These are phyloP conservation scores for Erysimum pusillum DNA, from an alignment of 441 rosid species.

Conservation along the genomic window DNA sequence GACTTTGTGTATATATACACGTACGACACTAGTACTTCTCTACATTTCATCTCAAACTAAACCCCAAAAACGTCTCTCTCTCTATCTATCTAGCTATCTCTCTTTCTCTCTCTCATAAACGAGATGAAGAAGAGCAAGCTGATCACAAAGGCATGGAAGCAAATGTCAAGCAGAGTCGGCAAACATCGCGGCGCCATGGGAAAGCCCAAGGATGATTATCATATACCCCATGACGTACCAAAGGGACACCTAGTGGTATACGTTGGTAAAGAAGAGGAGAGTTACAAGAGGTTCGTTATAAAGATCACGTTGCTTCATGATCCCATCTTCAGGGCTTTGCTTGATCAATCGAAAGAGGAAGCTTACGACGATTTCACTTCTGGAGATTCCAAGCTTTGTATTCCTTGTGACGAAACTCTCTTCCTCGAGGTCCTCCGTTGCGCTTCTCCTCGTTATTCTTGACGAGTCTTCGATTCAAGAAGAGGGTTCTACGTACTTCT, in stretches of 20 bases:
- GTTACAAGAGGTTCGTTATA: constrained; percentile 47
- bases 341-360: constrained; percentile 45
- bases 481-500: constrained; percentile 1
- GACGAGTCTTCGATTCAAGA: constrained; percentile 1
- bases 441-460: constrained; percentile 38
- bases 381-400: constrained; percentile 45
- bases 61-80: constrained; percentile 32
- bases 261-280: constrained; percentile 46
- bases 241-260: constrained; percentile 49
- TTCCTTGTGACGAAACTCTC: constrained; percentile 43
- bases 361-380: constrained; percentile 47
- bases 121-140: constrained; percentile 40
- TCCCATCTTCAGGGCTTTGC: constrained; percentile 47
- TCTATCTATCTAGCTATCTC: neutral
- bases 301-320: constrained; percentile 44
- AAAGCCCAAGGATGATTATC: neutral
- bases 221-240: constrained; percentile 49
- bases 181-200: constrained; percentile 15
- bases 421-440: constrained; percentile 44
- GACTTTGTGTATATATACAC: constrained; percentile 37
- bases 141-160: constrained; percentile 46
- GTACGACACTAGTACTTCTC: constrained; percentile 46
- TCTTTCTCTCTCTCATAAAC: constrained; percentile 7
- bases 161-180: constrained; percentile 41
- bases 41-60: constrained; percentile 26